These are phyloP conservation scores for Colletotrichum echinochloae DNA, from an alignment of 2,329 filamentous ascomycete genomes.

Conservation along the genomic window DNA sequence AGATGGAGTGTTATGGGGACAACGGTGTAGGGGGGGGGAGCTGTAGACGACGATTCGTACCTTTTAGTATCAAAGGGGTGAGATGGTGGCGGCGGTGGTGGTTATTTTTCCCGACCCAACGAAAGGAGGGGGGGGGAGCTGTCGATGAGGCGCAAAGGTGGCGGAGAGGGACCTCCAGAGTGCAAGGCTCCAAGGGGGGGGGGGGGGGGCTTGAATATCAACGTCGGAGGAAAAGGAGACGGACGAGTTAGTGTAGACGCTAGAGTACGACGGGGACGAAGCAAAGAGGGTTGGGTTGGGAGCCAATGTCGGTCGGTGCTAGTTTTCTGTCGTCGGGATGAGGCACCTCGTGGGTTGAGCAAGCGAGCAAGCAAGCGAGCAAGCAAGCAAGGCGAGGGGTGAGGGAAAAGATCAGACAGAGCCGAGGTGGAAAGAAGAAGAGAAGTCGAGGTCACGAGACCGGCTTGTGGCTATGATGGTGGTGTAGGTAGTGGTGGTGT, in stretches of 20 bases:
- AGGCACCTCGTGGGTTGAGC: conserved; percentile 23
- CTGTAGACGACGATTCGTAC: background rate
- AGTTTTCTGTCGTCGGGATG: background rate
- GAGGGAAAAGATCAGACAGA: no score
- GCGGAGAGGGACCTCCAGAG: conserved; percentile 25
- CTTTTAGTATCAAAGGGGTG: background rate
- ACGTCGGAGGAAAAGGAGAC: background rate
- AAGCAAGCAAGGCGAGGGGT: background rate
- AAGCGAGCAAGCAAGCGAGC: background rate
- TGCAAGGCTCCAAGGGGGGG: conserved; percentile 4
- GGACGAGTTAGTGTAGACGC: background rate
- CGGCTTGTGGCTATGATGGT: background rate
- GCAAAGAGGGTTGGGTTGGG: conserved; percentile 21
- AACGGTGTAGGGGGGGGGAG: background rate
- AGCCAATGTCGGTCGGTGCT: background rate
- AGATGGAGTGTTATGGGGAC: background rate
- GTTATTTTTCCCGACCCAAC: conserved; percentile 2
- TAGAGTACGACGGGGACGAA: conserved; percentile 8
- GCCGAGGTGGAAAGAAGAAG: no score
- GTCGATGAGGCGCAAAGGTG: conserved; percentile 21
- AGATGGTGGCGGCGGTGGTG: background rate
- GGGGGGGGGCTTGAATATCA: background rate
- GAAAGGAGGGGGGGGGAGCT: conserved; percentile 20
- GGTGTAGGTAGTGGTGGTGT: background rate
- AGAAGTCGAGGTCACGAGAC: conserved; percentile 36